phyloP scores from a whole-genome alignment of 139 green algal genomes.

The Picochlorum costavermella region DNA sequence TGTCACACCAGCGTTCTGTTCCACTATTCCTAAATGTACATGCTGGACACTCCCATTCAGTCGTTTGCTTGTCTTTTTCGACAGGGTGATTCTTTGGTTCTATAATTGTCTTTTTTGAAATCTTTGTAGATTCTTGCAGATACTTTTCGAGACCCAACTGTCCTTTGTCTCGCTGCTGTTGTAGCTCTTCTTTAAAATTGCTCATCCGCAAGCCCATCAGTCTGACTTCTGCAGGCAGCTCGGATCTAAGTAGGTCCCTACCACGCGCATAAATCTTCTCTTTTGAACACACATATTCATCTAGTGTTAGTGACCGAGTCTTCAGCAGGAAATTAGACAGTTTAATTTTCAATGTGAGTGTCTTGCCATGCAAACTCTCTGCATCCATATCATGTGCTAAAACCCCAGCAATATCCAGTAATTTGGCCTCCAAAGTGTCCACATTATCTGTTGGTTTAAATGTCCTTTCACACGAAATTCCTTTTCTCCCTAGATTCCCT shows the following conservation, averaged over 20 bases:
- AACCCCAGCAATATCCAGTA: slow-evolving; percentile 47
- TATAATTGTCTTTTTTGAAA: too few relatives aligned
- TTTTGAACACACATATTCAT: slow-evolving; percentile 32
- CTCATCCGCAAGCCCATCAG: slow-evolving; percentile 74
- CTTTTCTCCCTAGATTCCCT: slow-evolving; percentile 59
- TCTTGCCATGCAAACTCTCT: slow-evolving; percentile 51
- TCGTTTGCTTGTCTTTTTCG: too few relatives aligned
- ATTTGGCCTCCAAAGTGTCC: slow-evolving; percentile 47
- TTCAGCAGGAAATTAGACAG: slow-evolving; percentile 53
- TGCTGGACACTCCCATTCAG: neutral
- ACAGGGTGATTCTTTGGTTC: too few relatives aligned
- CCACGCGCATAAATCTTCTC: slow-evolving; percentile 49
- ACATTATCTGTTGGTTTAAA: slow-evolving; percentile 32
- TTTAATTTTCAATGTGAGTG: slow-evolving; percentile 83
- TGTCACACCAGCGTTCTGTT: neutral
- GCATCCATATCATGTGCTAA: slow-evolving; percentile 62
- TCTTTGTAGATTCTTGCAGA: too few relatives aligned
- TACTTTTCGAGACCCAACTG: slow-evolving; percentile 16
- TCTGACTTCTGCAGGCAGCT: slow-evolving; percentile 63
- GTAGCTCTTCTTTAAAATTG: slow-evolving; percentile 38
- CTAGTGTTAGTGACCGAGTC: slow-evolving; percentile 55
- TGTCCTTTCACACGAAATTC: slow-evolving; percentile 73
- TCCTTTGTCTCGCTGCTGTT: neutral
- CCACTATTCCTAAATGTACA: neutral
- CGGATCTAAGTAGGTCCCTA: slow-evolving; percentile 53